Conservation (phyloP, 176 grass and related monocot species). For the Cocos nucifera region DNA sequence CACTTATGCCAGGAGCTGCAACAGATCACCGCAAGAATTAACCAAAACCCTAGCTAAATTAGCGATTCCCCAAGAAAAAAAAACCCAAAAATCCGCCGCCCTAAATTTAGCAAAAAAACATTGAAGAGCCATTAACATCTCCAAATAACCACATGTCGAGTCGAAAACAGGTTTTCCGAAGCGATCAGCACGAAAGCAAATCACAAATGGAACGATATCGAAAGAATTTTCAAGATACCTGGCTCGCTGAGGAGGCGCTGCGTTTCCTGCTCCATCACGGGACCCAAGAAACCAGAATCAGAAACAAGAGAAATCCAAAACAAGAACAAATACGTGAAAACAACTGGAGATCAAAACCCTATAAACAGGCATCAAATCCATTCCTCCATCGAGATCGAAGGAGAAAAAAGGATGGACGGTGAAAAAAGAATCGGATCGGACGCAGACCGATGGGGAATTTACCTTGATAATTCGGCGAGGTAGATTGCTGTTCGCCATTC, state of each 20-base stretch:
- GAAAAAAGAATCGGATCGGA: neutral
- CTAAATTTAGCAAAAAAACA: too few relatives aligned
- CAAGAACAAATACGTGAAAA: neutral
- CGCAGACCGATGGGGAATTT: neutral
- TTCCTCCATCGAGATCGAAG: too few relatives aligned
- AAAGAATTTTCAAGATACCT: neutral
- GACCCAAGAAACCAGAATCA: neutral
- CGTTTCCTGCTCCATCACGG: conserved; percentile 11
- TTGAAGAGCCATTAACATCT: too few relatives aligned
- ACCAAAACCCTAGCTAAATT: too few relatives aligned
- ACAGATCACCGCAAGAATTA: neutral
- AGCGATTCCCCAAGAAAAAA: neutral
- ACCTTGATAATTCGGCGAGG: conserved; percentile 5
- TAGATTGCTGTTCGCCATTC: conserved; percentile 10
- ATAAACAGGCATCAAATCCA: too few relatives aligned
- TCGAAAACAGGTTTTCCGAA: too few relatives aligned
- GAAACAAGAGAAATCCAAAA: neutral
- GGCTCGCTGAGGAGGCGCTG: conserved; percentile 20
- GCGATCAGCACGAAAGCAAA: too few relatives aligned
- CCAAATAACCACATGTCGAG: too few relatives aligned
- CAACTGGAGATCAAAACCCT: neutral
- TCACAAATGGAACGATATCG: too few relatives aligned
- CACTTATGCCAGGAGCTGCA: conserved; percentile 7
- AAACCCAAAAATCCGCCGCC: neutral
- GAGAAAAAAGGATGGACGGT: too few relatives aligned